phyloP scores from a whole-genome alignment of 495 filamentous ascomycete species.

The Aspergillus mulundensis region DNA sequence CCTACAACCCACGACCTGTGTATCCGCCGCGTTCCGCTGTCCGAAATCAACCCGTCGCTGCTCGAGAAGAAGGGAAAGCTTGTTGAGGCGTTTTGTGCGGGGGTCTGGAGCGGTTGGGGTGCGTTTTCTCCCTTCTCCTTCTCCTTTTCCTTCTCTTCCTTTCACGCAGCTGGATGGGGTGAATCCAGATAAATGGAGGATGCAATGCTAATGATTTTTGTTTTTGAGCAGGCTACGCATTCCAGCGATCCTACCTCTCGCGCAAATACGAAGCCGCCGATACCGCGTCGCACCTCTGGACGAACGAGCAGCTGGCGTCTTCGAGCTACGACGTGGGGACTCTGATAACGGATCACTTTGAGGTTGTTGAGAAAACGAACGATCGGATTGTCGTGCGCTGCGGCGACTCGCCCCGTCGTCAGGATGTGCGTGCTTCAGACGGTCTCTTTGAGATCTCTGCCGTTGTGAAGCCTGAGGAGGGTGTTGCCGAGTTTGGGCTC shows the following conservation, averaged over 20 bases:
- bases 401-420: slow-evolving; percentile 60
- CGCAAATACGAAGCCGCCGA: slow-evolving; percentile 58
- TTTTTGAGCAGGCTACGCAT: slow-evolving; percentile 49
- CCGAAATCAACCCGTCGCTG: slow-evolving; percentile 60
- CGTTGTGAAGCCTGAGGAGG: slow-evolving; percentile 53
- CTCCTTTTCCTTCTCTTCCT: too few species aligned
- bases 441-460: slow-evolving; percentile 68
- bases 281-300: slow-evolving; percentile 64
- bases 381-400: slow-evolving; percentile 60
- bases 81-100: slow-evolving; percentile 59
- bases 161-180: too few species aligned
- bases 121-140: slow-evolving; percentile 17
- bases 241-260: slow-evolving; percentile 58
- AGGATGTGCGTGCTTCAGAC: slow-evolving; percentile 55
- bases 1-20: slow-evolving; percentile 59
- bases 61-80: slow-evolving; percentile 57
- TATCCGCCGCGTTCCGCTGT: slow-evolving; percentile 56
- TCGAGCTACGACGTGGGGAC: slow-evolving; percentile 60
- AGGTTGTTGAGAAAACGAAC: slow-evolving; percentile 63
- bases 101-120: slow-evolving; percentile 65
- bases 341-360: slow-evolving; percentile 70
- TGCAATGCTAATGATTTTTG: background rate
- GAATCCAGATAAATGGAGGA: background rate
- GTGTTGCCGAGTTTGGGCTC: slow-evolving; percentile 59
- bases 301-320: slow-evolving; percentile 45